Conservation (phyloP, 2,329 filamentous ascomycete genomes). For the Penicillium sp. region DNA sequence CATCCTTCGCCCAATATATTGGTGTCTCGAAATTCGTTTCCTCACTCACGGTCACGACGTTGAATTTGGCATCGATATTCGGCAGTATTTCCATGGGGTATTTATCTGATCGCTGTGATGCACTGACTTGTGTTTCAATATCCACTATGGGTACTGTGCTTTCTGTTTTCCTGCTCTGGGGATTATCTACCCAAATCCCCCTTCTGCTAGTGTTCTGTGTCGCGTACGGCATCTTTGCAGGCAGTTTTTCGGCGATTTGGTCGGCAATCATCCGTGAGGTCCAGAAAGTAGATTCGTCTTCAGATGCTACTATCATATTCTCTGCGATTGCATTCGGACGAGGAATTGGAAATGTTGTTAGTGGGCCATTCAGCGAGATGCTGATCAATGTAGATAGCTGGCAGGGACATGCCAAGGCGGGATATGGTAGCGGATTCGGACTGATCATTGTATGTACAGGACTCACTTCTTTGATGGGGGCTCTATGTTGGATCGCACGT, state of each 20-base stretch:
- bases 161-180: slow-evolving; percentile 54
- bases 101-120: slow-evolving; percentile 47
- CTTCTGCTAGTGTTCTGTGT: slow-evolving; percentile 48
- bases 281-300: slow-evolving; percentile 35
- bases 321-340: slow-evolving; percentile 53
- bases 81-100: slow-evolving; percentile 41
- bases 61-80: slow-evolving; percentile 38
- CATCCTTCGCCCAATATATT: slow-evolving; percentile 39
- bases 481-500: slow-evolving; percentile 29
- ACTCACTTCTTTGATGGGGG: slow-evolving; percentile 29
- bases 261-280: slow-evolving; percentile 51
- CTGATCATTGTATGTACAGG: slow-evolving; percentile 35
- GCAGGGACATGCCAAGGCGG: slow-evolving; percentile 18
- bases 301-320: slow-evolving; percentile 55
- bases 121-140: slow-evolving; percentile 45
- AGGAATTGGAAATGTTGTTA: slow-evolving; percentile 56
- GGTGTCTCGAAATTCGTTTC: slow-evolving; percentile 26
- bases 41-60: slow-evolving; percentile 36
- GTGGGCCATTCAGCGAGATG: slow-evolving; percentile 56
- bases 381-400: slow-evolving; percentile 26
- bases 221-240: slow-evolving; percentile 51
- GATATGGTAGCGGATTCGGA: slow-evolving; percentile 35
- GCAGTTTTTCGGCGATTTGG: slow-evolving; percentile 50
- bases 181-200: slow-evolving; percentile 47
- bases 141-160: slow-evolving; percentile 47